phyloP scores from a whole-genome alignment of 176 grass and related monocot species.

The Oryza glumipatula region DNA sequence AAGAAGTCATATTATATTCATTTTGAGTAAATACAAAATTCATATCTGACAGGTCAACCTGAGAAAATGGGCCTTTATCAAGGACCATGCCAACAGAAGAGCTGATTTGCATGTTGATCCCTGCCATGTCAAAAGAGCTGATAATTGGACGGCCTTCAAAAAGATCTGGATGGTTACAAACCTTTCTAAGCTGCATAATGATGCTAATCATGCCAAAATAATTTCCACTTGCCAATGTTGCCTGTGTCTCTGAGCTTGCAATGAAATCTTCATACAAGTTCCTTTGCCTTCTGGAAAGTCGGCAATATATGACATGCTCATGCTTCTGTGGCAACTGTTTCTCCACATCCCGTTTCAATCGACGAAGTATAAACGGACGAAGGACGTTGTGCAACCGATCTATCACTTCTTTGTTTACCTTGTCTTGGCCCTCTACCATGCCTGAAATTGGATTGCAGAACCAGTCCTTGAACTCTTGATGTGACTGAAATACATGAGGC shows the following conservation, averaged over 20 bases:
- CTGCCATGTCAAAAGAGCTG: conserved; percentile 98
- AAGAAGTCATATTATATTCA: conserved; percentile 85
- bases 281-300: conserved; percentile 92
- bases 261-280: conserved; percentile 99
- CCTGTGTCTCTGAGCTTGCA: conserved; percentile 91
- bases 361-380: conserved; percentile 95
- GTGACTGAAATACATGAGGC: conserved; percentile 99
- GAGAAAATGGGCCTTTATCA: conserved; percentile 66
- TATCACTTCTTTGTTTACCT: conserved; percentile 97
- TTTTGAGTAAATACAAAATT: conserved; percentile 92
- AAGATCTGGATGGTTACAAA: conserved; percentile 99
- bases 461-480: conserved; percentile 99
- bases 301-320: conserved; percentile 95
- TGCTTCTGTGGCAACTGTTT: conserved; percentile 96
- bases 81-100: conserved; percentile 76
- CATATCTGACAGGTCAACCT: conserved; percentile 70
- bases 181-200: conserved; percentile 99
- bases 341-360: conserved; percentile 94
- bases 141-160: conserved; percentile 98
- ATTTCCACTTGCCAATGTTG: conserved; percentile 82
- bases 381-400: conserved; percentile 97
- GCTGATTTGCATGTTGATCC: conserved; percentile 77
- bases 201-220: conserved; percentile 99
- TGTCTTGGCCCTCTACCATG: conserved; percentile 98
- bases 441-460: conserved; percentile 98